Percentiles rank a stretch among this genome's conserved stretches.
phyloP scores from a whole-genome alignment of 1,139 yeast genomes.

The Pichia kudriavzevii region DNA sequence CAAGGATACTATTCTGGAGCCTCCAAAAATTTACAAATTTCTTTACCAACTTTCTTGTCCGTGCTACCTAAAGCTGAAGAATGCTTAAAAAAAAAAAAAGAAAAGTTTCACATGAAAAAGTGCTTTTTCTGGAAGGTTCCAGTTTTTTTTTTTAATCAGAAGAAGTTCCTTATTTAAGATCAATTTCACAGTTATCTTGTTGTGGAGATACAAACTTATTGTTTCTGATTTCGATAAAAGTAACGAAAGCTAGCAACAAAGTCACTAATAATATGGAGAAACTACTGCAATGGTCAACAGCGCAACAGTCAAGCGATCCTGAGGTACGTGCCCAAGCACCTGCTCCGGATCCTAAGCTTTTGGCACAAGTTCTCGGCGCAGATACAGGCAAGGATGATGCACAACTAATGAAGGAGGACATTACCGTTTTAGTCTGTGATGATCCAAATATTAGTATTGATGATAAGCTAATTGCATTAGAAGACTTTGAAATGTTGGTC shows the following conservation, averaged over 20 bases:
- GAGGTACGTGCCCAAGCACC: conserved; percentile 56
- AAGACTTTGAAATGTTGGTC: conserved; percentile 87
- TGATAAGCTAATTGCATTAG: conserved; percentile 56
- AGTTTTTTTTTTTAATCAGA: not conserved
- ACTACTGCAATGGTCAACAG: conserved; percentile 85
- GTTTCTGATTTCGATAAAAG: not conserved
- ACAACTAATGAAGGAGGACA: conserved; percentile 69
- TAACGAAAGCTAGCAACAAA: not conserved
- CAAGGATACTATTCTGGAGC: no score
- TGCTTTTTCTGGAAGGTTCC: conserved; percentile 5
- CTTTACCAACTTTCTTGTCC: no score
- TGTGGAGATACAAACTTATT: no score
- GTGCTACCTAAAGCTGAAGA: no score
- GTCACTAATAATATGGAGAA: no score
- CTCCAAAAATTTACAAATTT: no score
- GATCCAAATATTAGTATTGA: conserved; percentile 58
- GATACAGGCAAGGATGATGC: conserved; percentile 61
- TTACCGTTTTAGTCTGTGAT: conserved; percentile 44
- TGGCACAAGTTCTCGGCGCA: conserved; percentile 72
- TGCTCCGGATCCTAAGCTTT: conserved; percentile 66
- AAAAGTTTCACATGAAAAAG: no score
- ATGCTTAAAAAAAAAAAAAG: no score
- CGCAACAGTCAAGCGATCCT: conserved; percentile 62
- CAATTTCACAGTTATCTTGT: no score
- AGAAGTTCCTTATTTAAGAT: no score